Evolutionary conservation across 2,329 filamentous ascomycete genomes (phyloP).

Genomic region (Fusarium nanum): DNA sequence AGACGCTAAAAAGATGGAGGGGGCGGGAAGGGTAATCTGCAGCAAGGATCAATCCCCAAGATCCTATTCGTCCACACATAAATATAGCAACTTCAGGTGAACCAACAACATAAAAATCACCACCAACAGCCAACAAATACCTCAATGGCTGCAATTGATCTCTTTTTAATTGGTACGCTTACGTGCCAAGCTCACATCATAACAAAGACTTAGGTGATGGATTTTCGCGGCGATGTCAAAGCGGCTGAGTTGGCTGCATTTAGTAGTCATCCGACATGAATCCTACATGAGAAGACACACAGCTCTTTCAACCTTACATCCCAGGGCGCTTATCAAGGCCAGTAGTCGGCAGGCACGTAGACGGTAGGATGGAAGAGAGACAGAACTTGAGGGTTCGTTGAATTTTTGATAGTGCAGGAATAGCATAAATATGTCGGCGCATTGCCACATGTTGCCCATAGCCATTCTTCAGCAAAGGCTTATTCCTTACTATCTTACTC

Average conservation of each 20-base stretch:
- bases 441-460: background rate
- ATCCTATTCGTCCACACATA: background rate
- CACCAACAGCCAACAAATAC: background rate
- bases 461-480: background rate
- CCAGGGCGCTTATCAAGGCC: background rate
- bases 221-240: background rate
- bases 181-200: background rate
- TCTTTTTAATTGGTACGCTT: background rate
- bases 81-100: background rate
- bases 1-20: background rate
- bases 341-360: rapidly evolving
- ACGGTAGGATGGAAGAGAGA: background rate
- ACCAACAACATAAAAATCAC: background rate
- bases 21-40: background rate
- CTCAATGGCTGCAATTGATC: background rate
- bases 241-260: background rate
- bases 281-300: background rate
- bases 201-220: background rate
- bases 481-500: rapidly evolving
- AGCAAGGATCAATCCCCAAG: rapidly evolving
- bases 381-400: rapidly evolving
- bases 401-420: rapidly evolving
- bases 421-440: background rate
- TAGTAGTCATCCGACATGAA: background rate
- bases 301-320: background rate